phyloP scores from a whole-genome alignment of 352 stramenopile species.

The Aphanomyces cochlioides region DNA sequence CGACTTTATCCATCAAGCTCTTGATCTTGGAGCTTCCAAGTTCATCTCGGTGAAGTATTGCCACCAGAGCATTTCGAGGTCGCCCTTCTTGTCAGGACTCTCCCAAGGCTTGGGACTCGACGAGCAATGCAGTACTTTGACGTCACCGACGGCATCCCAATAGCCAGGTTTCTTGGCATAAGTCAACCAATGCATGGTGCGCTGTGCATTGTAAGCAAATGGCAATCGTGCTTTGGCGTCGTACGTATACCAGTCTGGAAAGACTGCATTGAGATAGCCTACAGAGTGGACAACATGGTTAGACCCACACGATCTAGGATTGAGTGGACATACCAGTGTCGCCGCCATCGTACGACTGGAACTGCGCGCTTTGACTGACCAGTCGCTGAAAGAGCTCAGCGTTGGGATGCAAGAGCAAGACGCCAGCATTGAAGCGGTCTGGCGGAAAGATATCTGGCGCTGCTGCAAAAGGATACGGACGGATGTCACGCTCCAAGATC shows the following conservation, averaged over 20 bases:
- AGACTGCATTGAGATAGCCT: conserved; percentile 85
- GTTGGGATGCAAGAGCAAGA: conserved; percentile 62
- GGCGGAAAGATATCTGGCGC: conserved; percentile 82
- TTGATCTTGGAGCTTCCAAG: background rate
- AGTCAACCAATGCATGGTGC: conserved; percentile 77
- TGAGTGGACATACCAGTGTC: conserved; percentile 31
- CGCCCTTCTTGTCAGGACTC: conserved; percentile 38
- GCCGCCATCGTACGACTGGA: conserved; percentile 63
- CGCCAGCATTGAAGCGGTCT: conserved; percentile 80
- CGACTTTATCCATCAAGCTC: background rate
- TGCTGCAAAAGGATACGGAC: conserved; percentile 50
- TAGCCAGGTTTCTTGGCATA: conserved; percentile 64
- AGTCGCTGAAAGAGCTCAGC: conserved; percentile 51
- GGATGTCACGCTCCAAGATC: conserved; percentile 48
- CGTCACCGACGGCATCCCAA: conserved; percentile 50
- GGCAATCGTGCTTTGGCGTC: conserved; percentile 51
- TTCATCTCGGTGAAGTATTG: conserved; percentile 39
- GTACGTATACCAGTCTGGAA: conserved; percentile 57
- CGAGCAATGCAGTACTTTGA: conserved; percentile 48
- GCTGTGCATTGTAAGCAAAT: conserved; percentile 82
- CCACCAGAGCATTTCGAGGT: conserved; percentile 50
- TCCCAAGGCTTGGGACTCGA: conserved; percentile 49
- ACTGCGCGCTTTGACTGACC: conserved; percentile 37
- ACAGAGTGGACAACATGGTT: conserved; percentile 2
- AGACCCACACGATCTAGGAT: background rate